A percentile compares a stretch with the other conserved stretches of the same genome.
phyloP scores from a whole-genome alignment of 495 filamentous ascomycete genomes.

The Daldinia loculata region DNA sequence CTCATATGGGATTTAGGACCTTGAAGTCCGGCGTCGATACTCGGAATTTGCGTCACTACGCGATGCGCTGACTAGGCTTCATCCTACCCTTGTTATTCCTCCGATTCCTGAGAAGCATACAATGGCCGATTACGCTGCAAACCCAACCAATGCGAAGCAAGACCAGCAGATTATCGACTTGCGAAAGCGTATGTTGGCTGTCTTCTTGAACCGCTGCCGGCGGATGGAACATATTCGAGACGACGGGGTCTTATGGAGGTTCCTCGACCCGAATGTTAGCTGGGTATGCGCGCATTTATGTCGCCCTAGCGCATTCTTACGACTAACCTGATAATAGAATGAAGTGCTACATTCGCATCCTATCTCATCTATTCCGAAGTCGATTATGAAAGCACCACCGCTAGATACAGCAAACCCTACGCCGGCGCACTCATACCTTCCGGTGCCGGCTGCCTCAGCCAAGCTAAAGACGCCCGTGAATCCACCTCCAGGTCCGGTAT shows the following conservation, averaged over 20 bases:
- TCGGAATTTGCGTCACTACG: slow-evolving; percentile 96
- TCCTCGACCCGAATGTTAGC: slow-evolving; percentile 96
- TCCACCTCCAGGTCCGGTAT: slow-evolving; percentile 48
- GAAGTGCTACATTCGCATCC: slow-evolving; percentile 92
- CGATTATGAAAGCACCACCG: slow-evolving; percentile 90
- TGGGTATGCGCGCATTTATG: slow-evolving; percentile 70
- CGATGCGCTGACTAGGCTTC: slow-evolving; percentile 85
- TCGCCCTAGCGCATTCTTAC: neutral
- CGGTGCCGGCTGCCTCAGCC: slow-evolving; percentile 81
- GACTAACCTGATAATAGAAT: slow-evolving; percentile 66
- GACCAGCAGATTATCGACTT: slow-evolving; percentile 95
- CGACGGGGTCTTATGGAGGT: slow-evolving; percentile 97
- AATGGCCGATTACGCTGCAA: slow-evolving; percentile 97
- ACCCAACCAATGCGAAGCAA: slow-evolving; percentile 96
- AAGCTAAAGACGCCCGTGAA: slow-evolving; percentile 74
- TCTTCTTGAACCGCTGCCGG: slow-evolving; percentile 92
- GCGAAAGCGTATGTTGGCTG: slow-evolving; percentile 92
- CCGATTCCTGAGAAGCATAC: slow-evolving; percentile 98
- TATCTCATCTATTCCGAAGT: slow-evolving; percentile 89
- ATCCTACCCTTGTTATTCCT: slow-evolving; percentile 93
- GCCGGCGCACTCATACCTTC: slow-evolving; percentile 86
- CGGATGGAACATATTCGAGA: slow-evolving; percentile 92
- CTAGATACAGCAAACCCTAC: slow-evolving; percentile 91
- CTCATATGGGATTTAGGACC: slow-evolving; percentile 66
- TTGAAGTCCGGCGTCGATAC: slow-evolving; percentile 93